These are phyloP conservation scores for Wickerhamomyces sp. DNA, from an alignment of 1,139 yeast genomes.

Conservation along the genomic window DNA sequence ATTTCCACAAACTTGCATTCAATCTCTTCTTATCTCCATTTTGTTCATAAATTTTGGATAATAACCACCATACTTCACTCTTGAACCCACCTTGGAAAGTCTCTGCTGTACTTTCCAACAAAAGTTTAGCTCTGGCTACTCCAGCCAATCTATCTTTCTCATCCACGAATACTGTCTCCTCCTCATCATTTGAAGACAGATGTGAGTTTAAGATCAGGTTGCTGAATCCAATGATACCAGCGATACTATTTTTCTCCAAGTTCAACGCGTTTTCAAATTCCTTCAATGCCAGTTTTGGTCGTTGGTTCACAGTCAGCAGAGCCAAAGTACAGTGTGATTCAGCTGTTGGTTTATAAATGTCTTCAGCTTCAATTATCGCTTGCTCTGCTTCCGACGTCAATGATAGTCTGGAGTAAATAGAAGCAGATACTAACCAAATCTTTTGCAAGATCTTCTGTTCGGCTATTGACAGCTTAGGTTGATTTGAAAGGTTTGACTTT, in stretches of 20 bases:
- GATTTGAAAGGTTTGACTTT: neutral
- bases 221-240: conserved; percentile 65
- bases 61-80: conserved; percentile 71
- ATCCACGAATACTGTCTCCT: conserved; percentile 35
- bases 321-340: conserved; percentile 56
- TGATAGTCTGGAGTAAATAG: conserved; percentile 56
- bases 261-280: conserved; percentile 70
- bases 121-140: conserved; percentile 55
- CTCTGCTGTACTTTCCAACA: conserved; percentile 56
- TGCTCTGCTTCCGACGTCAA: conserved; percentile 60
- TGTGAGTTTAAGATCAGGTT: conserved; percentile 40
- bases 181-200: conserved; percentile 13
- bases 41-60: conserved; percentile 61
- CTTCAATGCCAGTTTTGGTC: conserved; percentile 45
- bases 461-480: conserved; percentile 1
- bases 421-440: conserved; percentile 74
- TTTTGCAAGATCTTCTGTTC: conserved; percentile 46
- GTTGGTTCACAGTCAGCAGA: conserved; percentile 34
- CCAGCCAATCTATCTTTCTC: conserved; percentile 61
- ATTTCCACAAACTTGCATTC: conserved; percentile 55
- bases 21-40: conserved; percentile 53
- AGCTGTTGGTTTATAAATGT: conserved; percentile 43
- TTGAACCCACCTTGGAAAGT: conserved; percentile 48
- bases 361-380: conserved; percentile 71
- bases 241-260: conserved; percentile 43